A percentile compares a stretch with the other conserved stretches of the same genome.
Conservation (phyloP, 257 asterid species). For the Nyctanthes arbortristis region DNA sequence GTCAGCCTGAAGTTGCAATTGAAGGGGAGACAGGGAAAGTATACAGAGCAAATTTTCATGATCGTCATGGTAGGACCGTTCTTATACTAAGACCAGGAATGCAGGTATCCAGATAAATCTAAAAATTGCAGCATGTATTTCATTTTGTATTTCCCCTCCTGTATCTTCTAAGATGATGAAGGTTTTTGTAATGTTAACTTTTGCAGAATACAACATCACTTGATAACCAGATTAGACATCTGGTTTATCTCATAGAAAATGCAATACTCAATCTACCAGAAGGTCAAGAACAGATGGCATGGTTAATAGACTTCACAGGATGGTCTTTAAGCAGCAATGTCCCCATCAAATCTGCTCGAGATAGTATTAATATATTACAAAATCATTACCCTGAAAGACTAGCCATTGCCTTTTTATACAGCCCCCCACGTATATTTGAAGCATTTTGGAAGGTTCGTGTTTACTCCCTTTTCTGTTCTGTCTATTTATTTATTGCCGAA, state of each 20-base stretch:
- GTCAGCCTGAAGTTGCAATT: constrained; percentile 71
- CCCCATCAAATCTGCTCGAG: constrained; percentile 83
- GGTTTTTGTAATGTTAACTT: background rate
- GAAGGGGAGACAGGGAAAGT: constrained; percentile 96
- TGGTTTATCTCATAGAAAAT: constrained; percentile 88
- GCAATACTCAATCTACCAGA: constrained; percentile 92
- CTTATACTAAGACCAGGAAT: constrained; percentile 86
- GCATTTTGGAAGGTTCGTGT: constrained; percentile 91
- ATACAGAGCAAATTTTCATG: constrained; percentile 77
- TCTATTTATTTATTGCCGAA: too few relatives aligned
- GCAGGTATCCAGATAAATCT: constrained; percentile 54
- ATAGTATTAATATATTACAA: constrained; percentile 69
- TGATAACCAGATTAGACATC: constrained; percentile 82
- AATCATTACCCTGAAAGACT: constrained; percentile 93
- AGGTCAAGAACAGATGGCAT: constrained; percentile 92
- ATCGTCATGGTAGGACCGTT: constrained; percentile 82
- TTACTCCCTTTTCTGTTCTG: too few relatives aligned
- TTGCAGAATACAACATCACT: constrained; percentile 77
- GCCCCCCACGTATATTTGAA: constrained; percentile 89
- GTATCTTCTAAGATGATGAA: background rate
- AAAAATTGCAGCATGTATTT: constrained; percentile 5
- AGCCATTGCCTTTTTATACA: constrained; percentile 78
- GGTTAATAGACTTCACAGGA: constrained; percentile 93
- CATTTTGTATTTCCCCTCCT: background rate
- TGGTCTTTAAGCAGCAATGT: constrained; percentile 81